These are phyloP conservation scores for Bryum argenteum DNA, from an alignment of 225 moss, liverwort and hornwort genomes.

Conservation along the genomic window DNA sequence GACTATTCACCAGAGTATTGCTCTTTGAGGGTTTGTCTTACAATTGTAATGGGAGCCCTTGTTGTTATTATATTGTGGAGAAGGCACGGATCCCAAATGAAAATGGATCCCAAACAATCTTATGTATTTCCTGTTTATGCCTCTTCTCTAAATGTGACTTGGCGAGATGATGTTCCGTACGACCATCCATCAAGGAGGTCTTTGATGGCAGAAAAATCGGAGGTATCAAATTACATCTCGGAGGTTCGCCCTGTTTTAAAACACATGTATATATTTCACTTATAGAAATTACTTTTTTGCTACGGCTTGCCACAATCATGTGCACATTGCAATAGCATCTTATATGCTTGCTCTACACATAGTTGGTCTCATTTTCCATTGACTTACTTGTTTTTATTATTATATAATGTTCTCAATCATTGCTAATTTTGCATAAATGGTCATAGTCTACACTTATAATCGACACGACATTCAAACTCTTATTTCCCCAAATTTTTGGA, in stretches of 20 bases:
- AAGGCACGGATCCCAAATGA: constrained; percentile 27
- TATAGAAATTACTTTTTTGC: constrained; percentile 29
- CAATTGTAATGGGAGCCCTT: constrained; percentile 28
- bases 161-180: constrained; percentile 23
- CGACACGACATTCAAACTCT: not conserved
- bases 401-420: not conserved
- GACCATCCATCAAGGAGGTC: constrained; percentile 17
- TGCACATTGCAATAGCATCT: constrained; percentile 22
- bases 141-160: constrained; percentile 14
- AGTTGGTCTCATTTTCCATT: not conserved
- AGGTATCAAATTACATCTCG: constrained; percentile 38
- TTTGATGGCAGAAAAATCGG: constrained; percentile 30
- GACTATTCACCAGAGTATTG: not conserved
- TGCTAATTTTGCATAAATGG: not conserved
- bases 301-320: constrained; percentile 26
- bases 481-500: constrained; percentile 4
- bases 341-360: not conserved
- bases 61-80: constrained; percentile 26
- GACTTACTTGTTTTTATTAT: not conserved
- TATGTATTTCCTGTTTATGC: constrained; percentile 38
- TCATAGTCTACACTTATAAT: not conserved
- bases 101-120: not conserved
- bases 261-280: constrained; percentile 46
- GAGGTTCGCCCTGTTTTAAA: constrained; percentile 46
- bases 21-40: constrained; percentile 21